phyloP scores from a whole-genome alignment of 2,329 filamentous ascomycete species.

The Fusarium compactum region DNA sequence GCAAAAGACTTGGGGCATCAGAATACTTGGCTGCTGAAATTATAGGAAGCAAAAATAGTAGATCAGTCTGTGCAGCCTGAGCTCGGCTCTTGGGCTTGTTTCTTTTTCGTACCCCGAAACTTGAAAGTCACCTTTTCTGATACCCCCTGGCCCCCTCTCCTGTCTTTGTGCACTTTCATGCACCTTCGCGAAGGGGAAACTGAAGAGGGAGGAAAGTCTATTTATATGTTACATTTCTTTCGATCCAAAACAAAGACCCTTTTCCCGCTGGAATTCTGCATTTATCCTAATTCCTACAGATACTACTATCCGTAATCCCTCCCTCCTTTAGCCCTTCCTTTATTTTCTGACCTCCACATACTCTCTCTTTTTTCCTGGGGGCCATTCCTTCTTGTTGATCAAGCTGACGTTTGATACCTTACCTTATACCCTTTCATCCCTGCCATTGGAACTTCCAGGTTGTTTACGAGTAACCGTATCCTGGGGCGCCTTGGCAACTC shows the following conservation, averaged over 20 bases:
- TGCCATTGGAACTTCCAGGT: slow-evolving; percentile 14
- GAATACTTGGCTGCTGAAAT: background rate
- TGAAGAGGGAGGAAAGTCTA: slow-evolving; percentile 8
- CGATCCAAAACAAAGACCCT: slow-evolving; percentile 1
- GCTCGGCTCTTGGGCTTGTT: background rate
- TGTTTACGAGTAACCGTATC: slow-evolving; percentile 24
- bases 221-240: slow-evolving; percentile 19
- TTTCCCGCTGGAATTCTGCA: slow-evolving; percentile 3
- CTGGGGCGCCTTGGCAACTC: slow-evolving; percentile 24
- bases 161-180: slow-evolving; percentile 24
- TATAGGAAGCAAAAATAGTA: slow-evolving; percentile 3
- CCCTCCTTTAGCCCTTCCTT: background rate
- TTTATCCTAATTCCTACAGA: background rate
- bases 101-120: background rate
- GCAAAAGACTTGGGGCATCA: background rate
- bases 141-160: slow-evolving; percentile 9
- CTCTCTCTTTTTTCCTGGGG: slow-evolving; percentile 6
- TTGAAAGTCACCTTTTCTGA: slow-evolving; percentile 6
- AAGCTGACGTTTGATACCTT: slow-evolving; percentile 23
- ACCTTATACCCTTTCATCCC: slow-evolving; percentile 8
- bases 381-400: slow-evolving; percentile 15
- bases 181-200: slow-evolving; percentile 12
- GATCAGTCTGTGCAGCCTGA: background rate
- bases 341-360: background rate
- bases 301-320: background rate